Base-by-base conservation (phyloP, 768 basidiomycete species). In the Mycena metata region DNA sequence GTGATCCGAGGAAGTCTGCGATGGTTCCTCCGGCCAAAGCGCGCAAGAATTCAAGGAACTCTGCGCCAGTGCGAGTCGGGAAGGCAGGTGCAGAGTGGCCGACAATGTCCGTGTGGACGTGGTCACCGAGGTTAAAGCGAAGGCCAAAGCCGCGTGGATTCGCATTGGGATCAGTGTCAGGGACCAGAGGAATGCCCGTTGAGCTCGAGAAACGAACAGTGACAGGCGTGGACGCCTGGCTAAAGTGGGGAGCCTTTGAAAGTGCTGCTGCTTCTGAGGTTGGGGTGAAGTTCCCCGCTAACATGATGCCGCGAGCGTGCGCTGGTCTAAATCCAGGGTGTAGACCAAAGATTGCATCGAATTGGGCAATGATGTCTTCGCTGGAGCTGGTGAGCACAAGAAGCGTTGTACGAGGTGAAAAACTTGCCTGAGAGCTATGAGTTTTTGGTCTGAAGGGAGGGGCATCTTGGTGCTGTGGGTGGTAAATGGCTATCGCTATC, bases 121-220 rank as follows among this genome's bases (percentile, higher is more conserved):
- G 69, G 5, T 70, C 69, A 15, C 59, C 66, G 12, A 72, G 66
- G 39, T 72, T 41, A 54, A 74, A 72, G 5, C 73, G 73, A 21
- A 74, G 50, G 19, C 65, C 71, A 24, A 74, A 54, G 15, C 73
- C 73, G 24, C 71, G 73, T 15, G 73, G 73, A 21, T 70, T 66
- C 49, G 71, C 69, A 42, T 72, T 70, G 24, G 71, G 69, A 50
- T 74, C 69, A 9, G 52, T 74, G 51, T 74, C 73, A 17, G 73
- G 69, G 21, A 74, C 52, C 12, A 42, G 42, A 5, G 73, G 73
- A 17, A 74, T 24, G 5, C 73, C 73, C 3, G 71, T 68, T 12
- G 71, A 74, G 64, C 66, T 74, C 24, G 68, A 70, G 64, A 74
- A 74, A 19, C 73, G 73, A 11, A 65, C 66, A 13, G 69, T 70